phyloP scores from a whole-genome alignment of 345 rosid genomes.

The Diplotaxis tenuifolia region DNA sequence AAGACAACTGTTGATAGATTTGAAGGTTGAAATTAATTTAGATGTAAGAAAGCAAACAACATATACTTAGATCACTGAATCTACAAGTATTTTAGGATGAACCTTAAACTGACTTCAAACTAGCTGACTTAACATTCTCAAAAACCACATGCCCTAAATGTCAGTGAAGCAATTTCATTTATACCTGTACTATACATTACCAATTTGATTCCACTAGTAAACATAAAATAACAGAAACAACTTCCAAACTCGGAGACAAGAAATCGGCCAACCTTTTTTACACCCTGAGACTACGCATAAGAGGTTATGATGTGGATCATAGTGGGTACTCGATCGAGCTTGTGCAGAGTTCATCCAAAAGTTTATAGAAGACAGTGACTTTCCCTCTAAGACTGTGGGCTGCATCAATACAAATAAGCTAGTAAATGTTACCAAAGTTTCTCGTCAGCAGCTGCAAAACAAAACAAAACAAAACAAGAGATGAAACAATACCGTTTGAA shows the following conservation, averaged over 20 bases:
- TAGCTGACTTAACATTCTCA: conserved; percentile 5
- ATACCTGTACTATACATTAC: neutral
- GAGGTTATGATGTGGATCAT: conserved; percentile 90
- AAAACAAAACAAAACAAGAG: conserved; percentile 28
- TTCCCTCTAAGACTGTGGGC: conserved; percentile 63
- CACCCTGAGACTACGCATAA: conserved; percentile 70
- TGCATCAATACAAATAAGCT: conserved; percentile 35
- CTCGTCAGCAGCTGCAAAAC: conserved; percentile 23
- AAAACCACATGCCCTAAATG: neutral
- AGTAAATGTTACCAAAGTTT: neutral
- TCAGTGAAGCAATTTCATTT: neutral
- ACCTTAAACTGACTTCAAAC: conserved; percentile 17
- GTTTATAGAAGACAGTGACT: conserved; percentile 68
- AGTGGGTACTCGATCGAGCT: conserved; percentile 81
- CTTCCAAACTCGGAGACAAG: neutral
- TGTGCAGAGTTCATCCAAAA: conserved; percentile 85
- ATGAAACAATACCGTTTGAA: conserved; percentile 44
- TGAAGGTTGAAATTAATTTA: neutral
- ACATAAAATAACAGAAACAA: conserved; percentile 4
- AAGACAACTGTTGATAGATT: conserved; percentile 58
- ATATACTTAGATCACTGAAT: neutral
- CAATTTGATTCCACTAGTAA: neutral
- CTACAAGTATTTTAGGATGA: conserved; percentile 9
- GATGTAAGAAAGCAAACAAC: conserved; percentile 5
- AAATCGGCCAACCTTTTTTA: conserved; percentile 60